Base-by-base conservation (phyloP, 2,329 filamentous ascomycete species). In the Daldinia eschscholtzii region DNA sequence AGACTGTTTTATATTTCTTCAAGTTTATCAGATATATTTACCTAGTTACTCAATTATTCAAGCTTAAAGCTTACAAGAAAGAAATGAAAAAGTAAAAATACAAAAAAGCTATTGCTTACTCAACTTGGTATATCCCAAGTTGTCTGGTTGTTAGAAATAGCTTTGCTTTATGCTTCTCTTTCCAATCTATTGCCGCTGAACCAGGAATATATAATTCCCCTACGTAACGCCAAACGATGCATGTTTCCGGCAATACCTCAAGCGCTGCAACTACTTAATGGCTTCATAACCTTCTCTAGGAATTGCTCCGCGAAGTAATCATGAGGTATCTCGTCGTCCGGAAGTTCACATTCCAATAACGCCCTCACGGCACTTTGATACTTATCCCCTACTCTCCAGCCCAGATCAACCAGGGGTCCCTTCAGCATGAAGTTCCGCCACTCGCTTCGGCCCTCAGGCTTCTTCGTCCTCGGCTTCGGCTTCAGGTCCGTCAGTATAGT, bases 321-420 rank as follows among this genome's bases (percentile, higher is more conserved):
- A 41, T 65, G 37, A 33, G 41, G 35, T 20, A 37, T 4, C 4
- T 65, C 53, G 37, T 70, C 68, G 35, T 57, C 37, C 6, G 64
- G 61, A 12, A 70, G 46, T 1, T 39, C 44, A 15, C 68, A 70
- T 33, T 62, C 52, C 5, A 70, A 42, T 30, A 70, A 48, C 0
- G 44, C 61, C 9, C 65, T 60, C 18, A 68, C 68, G 3, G 28
- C 68, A 62, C 48, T 46, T 4, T 68, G 68, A 44, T 70, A 70
- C 28, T 62, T 65, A 4, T 60, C 48, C 26, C 68, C 68, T 64
- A 70, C 65, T 20, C 68, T 66, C 68, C 68, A 70, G 2, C 68
- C 64, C 10, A 70, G 62, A 55, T 70, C 68, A 2, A 15, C 28
- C 23, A 68, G 23, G 42, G 52, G 55, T 20, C 41, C 60, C 0